Conservation (phyloP, 2,329 filamentous ascomycete species). For the Chaetomiaceae sp. region DNA sequence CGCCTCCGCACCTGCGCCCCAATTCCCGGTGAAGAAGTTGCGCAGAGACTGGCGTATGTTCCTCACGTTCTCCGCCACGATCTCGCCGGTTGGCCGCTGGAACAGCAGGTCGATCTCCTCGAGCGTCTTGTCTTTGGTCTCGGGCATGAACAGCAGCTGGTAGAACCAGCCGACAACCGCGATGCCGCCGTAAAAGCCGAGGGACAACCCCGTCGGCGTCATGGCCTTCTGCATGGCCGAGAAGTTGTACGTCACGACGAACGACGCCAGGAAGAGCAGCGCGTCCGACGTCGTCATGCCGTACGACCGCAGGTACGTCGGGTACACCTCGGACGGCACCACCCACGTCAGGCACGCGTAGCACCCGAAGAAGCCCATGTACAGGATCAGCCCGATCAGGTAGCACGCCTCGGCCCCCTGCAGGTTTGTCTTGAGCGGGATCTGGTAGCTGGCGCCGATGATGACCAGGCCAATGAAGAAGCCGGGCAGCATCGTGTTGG, state of each 20-base stretch:
- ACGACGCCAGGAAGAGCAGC: constrained; percentile 8
- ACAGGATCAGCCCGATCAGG: constrained; percentile 9
- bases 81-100: constrained; percentile 1
- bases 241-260: constrained; percentile 10
- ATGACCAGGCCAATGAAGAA: constrained; percentile 8
- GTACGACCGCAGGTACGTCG: constrained; percentile 9
- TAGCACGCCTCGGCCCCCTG: constrained; percentile 5
- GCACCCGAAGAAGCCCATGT: constrained; percentile 10
- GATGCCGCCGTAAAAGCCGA: constrained; percentile 9
- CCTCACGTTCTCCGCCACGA: constrained; percentile 5
- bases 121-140: constrained; percentile 11
- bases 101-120: constrained; percentile 9
- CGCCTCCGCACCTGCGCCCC: not conserved
- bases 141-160: constrained; percentile 11
- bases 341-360: constrained; percentile 11
- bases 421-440: constrained; percentile 2
- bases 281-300: constrained; percentile 9
- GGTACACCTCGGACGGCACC: constrained; percentile 11
- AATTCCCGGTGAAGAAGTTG: not conserved
- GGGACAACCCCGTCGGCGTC: constrained; percentile 6
- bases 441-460: constrained; percentile 10
- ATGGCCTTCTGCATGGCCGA: constrained; percentile 10
- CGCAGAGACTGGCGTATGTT: not conserved
- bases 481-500: constrained; percentile 10
- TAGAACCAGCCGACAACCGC: constrained; percentile 6